Evolutionary conservation across 2,329 filamentous ascomycete species (phyloP).

Genomic region (Cryphonectria radicalis): DNA sequence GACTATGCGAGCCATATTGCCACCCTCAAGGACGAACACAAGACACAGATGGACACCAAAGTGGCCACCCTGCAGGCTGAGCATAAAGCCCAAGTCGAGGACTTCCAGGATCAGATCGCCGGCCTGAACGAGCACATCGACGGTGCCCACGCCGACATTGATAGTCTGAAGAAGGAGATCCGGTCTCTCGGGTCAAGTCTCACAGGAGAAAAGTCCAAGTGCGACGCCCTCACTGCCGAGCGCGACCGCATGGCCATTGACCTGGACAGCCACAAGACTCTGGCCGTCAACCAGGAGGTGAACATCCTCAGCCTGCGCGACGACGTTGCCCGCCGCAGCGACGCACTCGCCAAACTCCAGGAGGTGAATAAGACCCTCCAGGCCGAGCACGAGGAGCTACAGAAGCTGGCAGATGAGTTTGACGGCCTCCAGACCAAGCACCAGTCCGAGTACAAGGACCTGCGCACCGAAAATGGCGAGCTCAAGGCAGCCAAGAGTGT

Average conservation of each 20-base stretch:
- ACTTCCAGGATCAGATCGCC: slow-evolving; percentile 24
- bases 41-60: slow-evolving; percentile 19
- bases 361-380: slow-evolving; percentile 25
- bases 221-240: slow-evolving; percentile 16
- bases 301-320: slow-evolving; percentile 24
- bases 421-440: slow-evolving; percentile 10
- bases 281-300: slow-evolving; percentile 24
- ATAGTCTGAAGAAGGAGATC: slow-evolving; percentile 19
- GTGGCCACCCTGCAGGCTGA: slow-evolving; percentile 15
- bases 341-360: slow-evolving; percentile 23
- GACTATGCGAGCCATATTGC: slow-evolving; percentile 24
- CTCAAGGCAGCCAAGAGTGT: slow-evolving; percentile 16
- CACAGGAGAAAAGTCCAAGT: slow-evolving; percentile 18
- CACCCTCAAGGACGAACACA: slow-evolving; percentile 23
- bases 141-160: slow-evolving; percentile 22
- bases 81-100: slow-evolving; percentile 19
- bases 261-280: slow-evolving; percentile 20
- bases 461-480: slow-evolving; percentile 23
- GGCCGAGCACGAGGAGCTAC: slow-evolving; percentile 28
- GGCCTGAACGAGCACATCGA: slow-evolving; percentile 27
- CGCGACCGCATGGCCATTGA: slow-evolving; percentile 22
- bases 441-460: slow-evolving; percentile 10
- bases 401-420: slow-evolving; percentile 20
- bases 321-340: slow-evolving; percentile 18
- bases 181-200: slow-evolving; percentile 12